Percentiles rank a stretch among this genome's conserved stretches.
Conservation (phyloP, 148 eudicot species). For the Persicaria tinctoria region DNA sequence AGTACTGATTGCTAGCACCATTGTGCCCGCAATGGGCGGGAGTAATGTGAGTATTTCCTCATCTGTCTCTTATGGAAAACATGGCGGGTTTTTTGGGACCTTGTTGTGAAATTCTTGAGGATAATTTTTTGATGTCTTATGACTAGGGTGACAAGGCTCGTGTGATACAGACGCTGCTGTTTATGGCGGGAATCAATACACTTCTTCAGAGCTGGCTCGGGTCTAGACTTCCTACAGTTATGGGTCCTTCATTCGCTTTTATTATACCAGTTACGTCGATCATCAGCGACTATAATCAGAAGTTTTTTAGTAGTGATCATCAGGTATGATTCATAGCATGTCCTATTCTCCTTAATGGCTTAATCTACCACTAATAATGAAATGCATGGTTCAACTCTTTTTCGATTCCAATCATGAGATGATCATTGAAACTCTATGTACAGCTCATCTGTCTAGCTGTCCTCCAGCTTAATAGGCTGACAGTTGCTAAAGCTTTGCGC, state of each 20-base stretch:
- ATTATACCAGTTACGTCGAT: slow-evolving; percentile 48
- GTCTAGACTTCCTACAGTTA: slow-evolving; percentile 84
- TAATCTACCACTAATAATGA: neutral
- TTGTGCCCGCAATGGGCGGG: slow-evolving; percentile 91
- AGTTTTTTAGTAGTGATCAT: slow-evolving; percentile 39
- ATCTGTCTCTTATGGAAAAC: neutral
- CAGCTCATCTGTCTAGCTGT: neutral
- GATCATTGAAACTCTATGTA: neutral
- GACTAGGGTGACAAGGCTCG: slow-evolving; percentile 86
- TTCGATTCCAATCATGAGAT: too few relatives aligned
- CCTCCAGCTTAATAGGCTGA: neutral
- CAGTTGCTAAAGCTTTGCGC: neutral
- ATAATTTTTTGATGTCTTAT: neutral
- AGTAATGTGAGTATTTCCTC: slow-evolving; percentile 37
- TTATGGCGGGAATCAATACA: slow-evolving; percentile 83
- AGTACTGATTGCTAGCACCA: slow-evolving; percentile 55
- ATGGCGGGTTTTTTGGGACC: neutral
- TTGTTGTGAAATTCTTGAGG: slow-evolving; percentile 1
- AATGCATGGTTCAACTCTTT: neutral
- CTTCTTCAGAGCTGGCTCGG: slow-evolving; percentile 80
- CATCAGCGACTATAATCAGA: slow-evolving; percentile 37
- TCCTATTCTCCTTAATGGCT: neutral
- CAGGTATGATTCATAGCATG: slow-evolving; percentile 36
- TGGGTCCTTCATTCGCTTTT: slow-evolving; percentile 92
- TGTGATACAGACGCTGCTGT: slow-evolving; percentile 74